phyloP scores from a whole-genome alignment of 2,329 filamentous ascomycete species.

The Hysterium pulicare region DNA sequence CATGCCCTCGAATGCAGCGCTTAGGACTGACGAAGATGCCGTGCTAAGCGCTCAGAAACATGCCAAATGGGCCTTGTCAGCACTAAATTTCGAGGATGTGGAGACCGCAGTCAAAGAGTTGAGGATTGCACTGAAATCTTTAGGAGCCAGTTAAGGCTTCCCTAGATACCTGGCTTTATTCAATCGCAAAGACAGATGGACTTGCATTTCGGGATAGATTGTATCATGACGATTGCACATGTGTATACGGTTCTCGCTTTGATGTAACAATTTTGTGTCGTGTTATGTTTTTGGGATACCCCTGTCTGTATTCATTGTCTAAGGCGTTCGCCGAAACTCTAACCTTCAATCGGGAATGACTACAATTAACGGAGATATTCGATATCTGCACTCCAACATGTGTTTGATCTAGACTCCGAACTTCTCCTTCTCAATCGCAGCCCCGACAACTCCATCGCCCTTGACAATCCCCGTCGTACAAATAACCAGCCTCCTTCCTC shows the following conservation, averaged over 20 bases:
- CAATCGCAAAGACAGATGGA: too few species aligned
- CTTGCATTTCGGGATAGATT: too few species aligned
- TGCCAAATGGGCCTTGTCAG: conserved; percentile 94
- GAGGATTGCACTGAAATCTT: conserved; percentile 64
- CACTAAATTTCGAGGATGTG: conserved; percentile 94
- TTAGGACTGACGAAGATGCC: conserved; percentile 63
- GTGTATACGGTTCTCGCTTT: too few species aligned
- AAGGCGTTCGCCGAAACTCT: too few species aligned
- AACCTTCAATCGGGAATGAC: too few species aligned
- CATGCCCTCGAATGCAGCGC: conserved; percentile 30
- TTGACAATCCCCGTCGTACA: conserved; percentile 89
- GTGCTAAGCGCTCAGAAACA: conserved; percentile 87
- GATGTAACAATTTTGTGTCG: too few species aligned
- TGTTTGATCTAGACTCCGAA: conserved; percentile 21
- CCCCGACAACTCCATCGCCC: conserved; percentile 84
- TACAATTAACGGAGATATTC: too few species aligned
- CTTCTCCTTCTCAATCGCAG: conserved; percentile 67
- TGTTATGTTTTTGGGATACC: too few species aligned
- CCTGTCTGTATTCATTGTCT: too few species aligned
- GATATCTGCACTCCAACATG: too few species aligned
- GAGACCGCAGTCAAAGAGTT: conserved; percentile 85
- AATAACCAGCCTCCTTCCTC: conserved; percentile 77
- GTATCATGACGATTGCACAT: too few species aligned
- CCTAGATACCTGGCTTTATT: too few species aligned
- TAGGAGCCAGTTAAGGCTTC: conserved; percentile 63